Conservation (phyloP, 78 protist species). For the Dictyostelium firmibasis region DNA sequence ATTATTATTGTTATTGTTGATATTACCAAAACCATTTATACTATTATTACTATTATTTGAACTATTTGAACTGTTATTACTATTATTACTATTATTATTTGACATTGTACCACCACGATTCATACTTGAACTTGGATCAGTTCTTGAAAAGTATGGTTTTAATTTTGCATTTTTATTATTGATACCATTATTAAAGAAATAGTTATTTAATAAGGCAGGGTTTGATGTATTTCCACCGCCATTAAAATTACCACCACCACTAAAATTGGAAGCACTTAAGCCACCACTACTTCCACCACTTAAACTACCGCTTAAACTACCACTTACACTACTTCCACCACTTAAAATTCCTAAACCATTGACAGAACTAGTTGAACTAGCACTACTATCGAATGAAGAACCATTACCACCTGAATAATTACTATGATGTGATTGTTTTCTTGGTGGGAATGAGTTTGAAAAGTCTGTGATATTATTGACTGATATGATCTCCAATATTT, state of each 20-base stretch:
- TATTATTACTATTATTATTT: no score
- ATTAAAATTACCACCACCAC: background rate
- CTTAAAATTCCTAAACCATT: background rate
- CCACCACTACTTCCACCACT: background rate
- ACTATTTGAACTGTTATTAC: background rate
- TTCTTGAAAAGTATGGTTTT: background rate
- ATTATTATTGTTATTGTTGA: no score
- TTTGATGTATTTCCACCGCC: background rate
- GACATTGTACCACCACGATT: background rate
- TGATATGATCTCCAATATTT: background rate
- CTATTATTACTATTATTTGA: background rate
- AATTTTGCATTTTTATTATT: background rate
- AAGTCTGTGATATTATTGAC: background rate
- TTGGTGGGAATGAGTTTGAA: background rate
- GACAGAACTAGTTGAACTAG: background rate
- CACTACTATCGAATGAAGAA: background rate
- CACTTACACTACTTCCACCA: background rate
- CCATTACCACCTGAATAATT: background rate
- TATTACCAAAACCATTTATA: no score
- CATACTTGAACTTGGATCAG: background rate
- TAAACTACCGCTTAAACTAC: background rate
- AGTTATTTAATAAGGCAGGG: background rate
- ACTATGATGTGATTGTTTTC: background rate
- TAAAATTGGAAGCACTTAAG: background rate
- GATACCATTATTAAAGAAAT: background rate